Base-by-base conservation (phyloP, 768 basidiomycete genomes). In the Rhizopogon roseolus region DNA sequence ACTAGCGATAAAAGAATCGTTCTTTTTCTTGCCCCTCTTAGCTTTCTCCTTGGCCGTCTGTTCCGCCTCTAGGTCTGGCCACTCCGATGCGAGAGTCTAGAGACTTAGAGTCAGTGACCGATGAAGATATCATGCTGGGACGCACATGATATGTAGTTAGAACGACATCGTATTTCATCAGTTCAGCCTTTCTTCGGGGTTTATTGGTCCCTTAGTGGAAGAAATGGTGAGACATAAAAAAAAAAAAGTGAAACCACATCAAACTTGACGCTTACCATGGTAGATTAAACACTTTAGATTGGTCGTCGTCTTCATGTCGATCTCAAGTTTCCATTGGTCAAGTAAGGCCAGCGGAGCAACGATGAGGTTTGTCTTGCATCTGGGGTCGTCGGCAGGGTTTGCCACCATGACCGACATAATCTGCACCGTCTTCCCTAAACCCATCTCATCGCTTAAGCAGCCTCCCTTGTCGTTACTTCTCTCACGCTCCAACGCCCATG, bases 301-400 rank as follows among this genome's bases (percentile, higher is more conserved):
- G 39, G 70, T 69, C 54, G 76, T 76, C 1, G 81, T 80, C 70
- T 81, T 81, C 43, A 75, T 71, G 62, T 85, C 81, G 29, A 81
- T 78, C 66, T 85, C 84, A 32, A 72, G 61, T 61, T 79, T 77
- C 84, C 84, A 85, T 55, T 90, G 89, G 46, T 81, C 76, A 10
- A 90, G 73, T 7, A 90, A 69, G 1, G 86, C 83, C 14, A 83
- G 66, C 6, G 84, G 85, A 2, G 85, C 83, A 25, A 90, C 64
- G 53, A 92, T 81, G 1, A 92, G 74, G 22, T 80, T 90, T 0
- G 82, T 81, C 66, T 85, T 86, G 66, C 78, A 73, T 19, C 63
- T 64, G 0, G 75, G 74, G 56, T 86, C 76, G 1, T 60, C 53
- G 0, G 84, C 77, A 6, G 63, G 71, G 62, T 89, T 86, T 50